A percentile compares a stretch with the other conserved stretches of the same genome.
Evolutionary conservation across 768 basidiomycete species (phyloP).

Genomic region (Glaciozyma antarctica): DNA sequence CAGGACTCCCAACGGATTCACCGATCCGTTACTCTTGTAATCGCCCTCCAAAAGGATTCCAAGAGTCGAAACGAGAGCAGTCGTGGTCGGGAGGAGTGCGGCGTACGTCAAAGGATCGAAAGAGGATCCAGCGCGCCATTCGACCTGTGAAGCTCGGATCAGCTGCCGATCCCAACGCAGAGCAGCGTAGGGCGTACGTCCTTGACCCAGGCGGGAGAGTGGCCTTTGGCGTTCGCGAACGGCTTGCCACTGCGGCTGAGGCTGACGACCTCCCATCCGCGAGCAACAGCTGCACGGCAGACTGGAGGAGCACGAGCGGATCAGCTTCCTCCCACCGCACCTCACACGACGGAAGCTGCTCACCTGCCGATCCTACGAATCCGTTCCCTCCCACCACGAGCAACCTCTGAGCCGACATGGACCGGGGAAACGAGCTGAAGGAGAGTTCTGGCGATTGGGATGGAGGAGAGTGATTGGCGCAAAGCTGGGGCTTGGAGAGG

Average conservation of each 20-base stretch:
- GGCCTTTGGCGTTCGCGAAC: constrained; percentile 79
- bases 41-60: constrained; percentile 76
- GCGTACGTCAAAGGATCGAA: constrained; percentile 65
- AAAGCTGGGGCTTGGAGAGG: too few species aligned
- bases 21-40: constrained; percentile 67
- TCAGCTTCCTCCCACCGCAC: too few species aligned
- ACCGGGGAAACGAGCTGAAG: too few species aligned
- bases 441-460: too few species aligned
- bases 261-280: constrained; percentile 78
- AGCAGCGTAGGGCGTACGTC: constrained; percentile 3
- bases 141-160: constrained; percentile 49
- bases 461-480: too few species aligned
- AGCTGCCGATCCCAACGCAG: background rate
- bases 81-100: constrained; percentile 54
- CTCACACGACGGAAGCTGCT: too few species aligned
- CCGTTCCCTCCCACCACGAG: too few species aligned
- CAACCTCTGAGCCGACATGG: too few species aligned
- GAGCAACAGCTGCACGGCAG: constrained; percentile 70
- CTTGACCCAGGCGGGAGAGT: constrained; percentile 65
- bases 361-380: too few species aligned
- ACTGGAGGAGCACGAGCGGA: constrained; percentile 37
- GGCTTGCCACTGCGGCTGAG: constrained; percentile 83
- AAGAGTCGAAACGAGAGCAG: constrained; percentile 84
- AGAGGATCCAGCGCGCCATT: constrained; percentile 78
- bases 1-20: constrained; percentile 36